Evolutionary conservation across 331 rosid genomes (phyloP), one percentile per base, ranked within the genome.

Genomic region (Dryas integrifolia): DNA sequence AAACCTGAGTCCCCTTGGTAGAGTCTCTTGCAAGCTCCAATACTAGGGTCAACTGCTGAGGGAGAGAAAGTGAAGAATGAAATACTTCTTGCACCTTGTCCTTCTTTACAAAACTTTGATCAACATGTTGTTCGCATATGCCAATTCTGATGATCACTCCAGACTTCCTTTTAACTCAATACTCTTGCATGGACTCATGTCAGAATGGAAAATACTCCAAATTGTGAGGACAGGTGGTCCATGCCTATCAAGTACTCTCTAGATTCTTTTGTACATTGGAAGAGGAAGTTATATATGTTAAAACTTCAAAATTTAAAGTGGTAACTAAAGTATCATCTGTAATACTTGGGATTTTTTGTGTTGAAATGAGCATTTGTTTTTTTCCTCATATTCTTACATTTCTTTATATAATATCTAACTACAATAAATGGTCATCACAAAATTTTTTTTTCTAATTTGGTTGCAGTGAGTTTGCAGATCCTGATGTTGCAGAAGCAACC

Each of bases 381-480:
- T 4, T 26, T 35, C n/a, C 30, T 50, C 38, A 15, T 49, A n/a
- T 51, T 49, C 16, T 30, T 67, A 26, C 24, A 26, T 76, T 48
- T 46, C 40, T 79, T 70, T 65, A 5, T 69, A 45, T 24, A 41
- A 21, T 41, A 65, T 68, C 18, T n/a, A 45, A 76, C 65, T 12
- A 9, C 11, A 16, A 39, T 46, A 52, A 63, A 52, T 66, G 41
- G 16, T 75, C 56, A 55, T 70, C 75, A 30, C 75, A 13, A n/a
- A 66, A 66, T 0, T 0, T 18, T 26, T 26, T 65, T 67, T 69
- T 72, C 73, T 72, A 72, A 67, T 82, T 53, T 77, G 58, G 11
- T 69, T 89, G 80, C 88, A 94, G 96, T 87, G 98, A 94, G 85
- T 94, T 94, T 80, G 92, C 97, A 55, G 96, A 94, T 81, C 96